Conservation (phyloP, 495 filamentous ascomycete species). For the Trichoderma orchidacearum region DNA sequence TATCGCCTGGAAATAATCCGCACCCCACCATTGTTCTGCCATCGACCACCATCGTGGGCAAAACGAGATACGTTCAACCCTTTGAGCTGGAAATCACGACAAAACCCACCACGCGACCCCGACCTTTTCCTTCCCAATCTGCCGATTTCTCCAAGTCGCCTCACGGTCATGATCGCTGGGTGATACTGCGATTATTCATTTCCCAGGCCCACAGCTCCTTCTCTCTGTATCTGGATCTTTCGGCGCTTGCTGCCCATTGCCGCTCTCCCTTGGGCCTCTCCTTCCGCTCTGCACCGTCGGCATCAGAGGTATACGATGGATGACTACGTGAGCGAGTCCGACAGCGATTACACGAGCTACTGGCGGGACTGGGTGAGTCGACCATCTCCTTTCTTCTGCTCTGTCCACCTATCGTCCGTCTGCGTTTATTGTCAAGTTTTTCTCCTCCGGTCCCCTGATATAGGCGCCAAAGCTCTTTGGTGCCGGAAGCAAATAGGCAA, state of each 20-base stretch:
- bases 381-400: too few relatives aligned
- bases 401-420: background rate
- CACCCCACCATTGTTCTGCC: too few relatives aligned
- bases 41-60: too few relatives aligned
- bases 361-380: constrained; percentile 95
- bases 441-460: background rate
- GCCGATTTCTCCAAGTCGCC: too few relatives aligned
- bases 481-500: background rate
- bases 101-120: too few relatives aligned
- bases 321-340: constrained; percentile 92
- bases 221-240: background rate
- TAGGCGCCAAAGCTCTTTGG: background rate
- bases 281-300: background rate
- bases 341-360: constrained; percentile 98
- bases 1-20: too few relatives aligned
- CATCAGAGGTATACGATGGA: constrained; percentile 45
- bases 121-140: too few relatives aligned
- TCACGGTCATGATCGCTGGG: too few relatives aligned
- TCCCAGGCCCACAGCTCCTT: background rate
- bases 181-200: background rate
- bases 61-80: too few relatives aligned
- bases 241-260: background rate
- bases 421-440: background rate
- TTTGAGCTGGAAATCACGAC: too few relatives aligned
- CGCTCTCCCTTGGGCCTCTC: background rate